Evolutionary conservation across 2,329 filamentous ascomycete genomes (phyloP), one percentile per base, ranked within the genome.

Genomic region (Rugonectria rugulosa): DNA sequence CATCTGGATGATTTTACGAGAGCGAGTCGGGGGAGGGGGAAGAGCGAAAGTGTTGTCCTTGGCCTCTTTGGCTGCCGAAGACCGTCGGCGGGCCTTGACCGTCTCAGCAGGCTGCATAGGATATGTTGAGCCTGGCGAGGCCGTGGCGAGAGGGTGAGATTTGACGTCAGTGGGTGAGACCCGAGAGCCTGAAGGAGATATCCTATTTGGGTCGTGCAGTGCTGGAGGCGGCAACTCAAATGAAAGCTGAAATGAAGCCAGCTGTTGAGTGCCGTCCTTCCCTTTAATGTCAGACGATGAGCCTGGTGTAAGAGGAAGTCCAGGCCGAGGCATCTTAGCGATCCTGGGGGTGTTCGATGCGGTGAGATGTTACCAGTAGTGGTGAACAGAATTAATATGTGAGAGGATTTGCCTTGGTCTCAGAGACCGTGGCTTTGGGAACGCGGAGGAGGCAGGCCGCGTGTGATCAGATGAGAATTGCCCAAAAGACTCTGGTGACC

Each of bases 1-100:
- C 93, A 98, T 97, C 76, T 98, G 94, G 55, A 98, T 98, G 71
- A 99, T 98, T 78, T 96, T 98, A 68, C 94, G 88, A 36, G 92
- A 91, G 60, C 94, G 83, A 3, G 93, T 97, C 0, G 95, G 95
- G 14, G 94, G 95, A 9, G 95, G 95, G 17, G 95, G 95, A 14
- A 99, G 83, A 9, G 90, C 84, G 72, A 97, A 96, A 42, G 83
- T 79, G 64, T 87, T 83, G 62, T 86, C 88, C 53, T 79, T 78
- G 53, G 76, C 68, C 12, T 76, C 70, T 44, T 70, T 71, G 15
- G 77, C 73, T 11, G 78, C 72, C 14, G 83, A 81, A 0, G 80
- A 77, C 34, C 83, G 77, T 53, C 83, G 76, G 46, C 81, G 76
- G n/a, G 79, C 75, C 64, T 84, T 83, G 61, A 83, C 80, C 0